Percentiles rank a stretch among this genome's conserved stretches.
These are phyloP conservation scores for Kalmusia sp. DNA, from an alignment of 2,329 filamentous ascomycete genomes.

Conservation along the genomic window DNA sequence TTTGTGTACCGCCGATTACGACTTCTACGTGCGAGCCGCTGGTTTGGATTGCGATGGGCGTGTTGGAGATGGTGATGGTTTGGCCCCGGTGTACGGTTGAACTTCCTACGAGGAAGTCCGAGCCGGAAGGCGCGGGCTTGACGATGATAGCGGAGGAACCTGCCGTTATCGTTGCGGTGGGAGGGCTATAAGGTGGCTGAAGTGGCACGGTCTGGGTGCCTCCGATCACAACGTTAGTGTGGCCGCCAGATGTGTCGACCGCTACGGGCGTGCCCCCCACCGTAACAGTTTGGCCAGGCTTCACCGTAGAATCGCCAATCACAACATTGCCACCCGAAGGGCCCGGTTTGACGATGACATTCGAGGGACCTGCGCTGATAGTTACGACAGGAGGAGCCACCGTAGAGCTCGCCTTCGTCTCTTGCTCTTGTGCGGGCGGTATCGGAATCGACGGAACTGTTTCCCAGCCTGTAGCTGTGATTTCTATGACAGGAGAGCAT, in stretches of 20 bases:
- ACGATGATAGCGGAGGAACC: constrained; percentile 7
- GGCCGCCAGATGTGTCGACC: constrained; percentile 30
- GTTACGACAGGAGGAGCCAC: constrained; percentile 10
- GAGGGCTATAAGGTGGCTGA: constrained; percentile 12
- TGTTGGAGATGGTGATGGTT: neutral
- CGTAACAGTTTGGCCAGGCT: constrained; percentile 27
- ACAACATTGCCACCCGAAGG: constrained; percentile 21
- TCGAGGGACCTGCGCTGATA: constrained; percentile 23
- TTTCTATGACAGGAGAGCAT: constrained; percentile 37
- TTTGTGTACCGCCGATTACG: constrained; percentile 2
- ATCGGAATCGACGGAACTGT: constrained; percentile 10
- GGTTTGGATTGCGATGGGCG: neutral
- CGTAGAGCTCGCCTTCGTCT: constrained; percentile 15
- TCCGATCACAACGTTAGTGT: constrained; percentile 29
- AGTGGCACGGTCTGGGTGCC: constrained; percentile 24
- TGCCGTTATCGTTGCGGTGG: constrained; percentile 18
- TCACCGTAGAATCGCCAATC: constrained; percentile 27
- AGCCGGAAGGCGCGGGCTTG: constrained; percentile 1
- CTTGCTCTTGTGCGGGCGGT: constrained; percentile 26
- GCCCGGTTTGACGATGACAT: constrained; percentile 23
- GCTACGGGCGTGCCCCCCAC: constrained; percentile 32
- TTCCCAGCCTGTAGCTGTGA: constrained; percentile 33
- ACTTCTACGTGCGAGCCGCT: neutral
- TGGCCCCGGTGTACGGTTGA: neutral
- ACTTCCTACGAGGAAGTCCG: constrained; percentile 1